Evolutionary conservation across 2,329 filamentous ascomycete species (phyloP).

Genomic region (Chaetomiaceae sp.): DNA sequence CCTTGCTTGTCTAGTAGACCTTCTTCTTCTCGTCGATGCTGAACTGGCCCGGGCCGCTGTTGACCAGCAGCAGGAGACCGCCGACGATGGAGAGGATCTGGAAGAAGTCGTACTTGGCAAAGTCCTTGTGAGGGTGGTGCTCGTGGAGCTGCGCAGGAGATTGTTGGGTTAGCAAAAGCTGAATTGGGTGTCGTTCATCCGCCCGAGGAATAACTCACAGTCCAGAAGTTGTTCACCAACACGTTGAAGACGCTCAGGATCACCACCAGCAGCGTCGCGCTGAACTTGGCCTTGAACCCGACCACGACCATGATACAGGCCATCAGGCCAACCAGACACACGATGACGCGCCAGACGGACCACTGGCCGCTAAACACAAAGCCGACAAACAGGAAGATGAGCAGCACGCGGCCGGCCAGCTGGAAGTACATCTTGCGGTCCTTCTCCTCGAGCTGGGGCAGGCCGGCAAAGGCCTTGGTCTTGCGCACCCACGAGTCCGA

Average conservation of each 20-base stretch:
- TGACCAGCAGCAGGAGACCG: conserved; percentile 91
- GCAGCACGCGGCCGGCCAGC: conserved; percentile 86
- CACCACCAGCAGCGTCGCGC: conserved; percentile 88
- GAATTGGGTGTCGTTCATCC: not conserved
- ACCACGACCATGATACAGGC: conserved; percentile 98
- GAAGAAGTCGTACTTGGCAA: conserved; percentile 99
- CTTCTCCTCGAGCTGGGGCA: conserved; percentile 95
- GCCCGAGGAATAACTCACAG: conserved; percentile 60
- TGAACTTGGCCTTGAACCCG: conserved; percentile 99
- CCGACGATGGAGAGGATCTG: conserved; percentile 98
- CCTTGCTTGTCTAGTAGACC: conserved; percentile 66
- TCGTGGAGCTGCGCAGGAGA: conserved; percentile 72
- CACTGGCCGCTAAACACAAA: conserved; percentile 95
- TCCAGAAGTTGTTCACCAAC: conserved; percentile 99
- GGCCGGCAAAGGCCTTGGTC: conserved; percentile 90
- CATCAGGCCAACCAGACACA: conserved; percentile 78
- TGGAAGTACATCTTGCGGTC: conserved; percentile 99
- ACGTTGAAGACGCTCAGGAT: conserved; percentile 96
- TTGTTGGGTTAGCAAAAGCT: not conserved
- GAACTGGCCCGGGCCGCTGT: conserved; percentile 96
- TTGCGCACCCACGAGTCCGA: conserved; percentile 98
- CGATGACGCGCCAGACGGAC: conserved; percentile 80
- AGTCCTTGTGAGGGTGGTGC: conserved; percentile 98
- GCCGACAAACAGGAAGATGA: conserved; percentile 96
- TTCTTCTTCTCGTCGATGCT: conserved; percentile 99